phyloP scores from a whole-genome alignment of 2,329 filamentous ascomycete species.

The Paecilomyces sp. region DNA sequence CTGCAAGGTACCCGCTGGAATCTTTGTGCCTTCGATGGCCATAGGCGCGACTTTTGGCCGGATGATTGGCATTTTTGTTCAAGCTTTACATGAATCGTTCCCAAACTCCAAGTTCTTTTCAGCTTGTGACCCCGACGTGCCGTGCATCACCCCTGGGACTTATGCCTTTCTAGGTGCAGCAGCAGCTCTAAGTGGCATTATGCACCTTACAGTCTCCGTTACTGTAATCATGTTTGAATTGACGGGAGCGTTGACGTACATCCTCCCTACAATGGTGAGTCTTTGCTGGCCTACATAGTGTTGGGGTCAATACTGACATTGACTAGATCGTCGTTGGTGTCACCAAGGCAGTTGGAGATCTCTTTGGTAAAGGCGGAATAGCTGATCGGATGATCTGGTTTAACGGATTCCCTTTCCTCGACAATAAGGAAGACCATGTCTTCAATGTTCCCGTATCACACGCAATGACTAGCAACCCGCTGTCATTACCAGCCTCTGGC shows the following conservation, averaged over 20 bases:
- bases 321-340: conserved; percentile 81
- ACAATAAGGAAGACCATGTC: conserved; percentile 95
- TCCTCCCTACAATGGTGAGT: conserved; percentile 81
- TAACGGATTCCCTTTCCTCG: conserved; percentile 91
- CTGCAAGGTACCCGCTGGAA: conserved; percentile 94
- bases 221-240: conserved; percentile 99
- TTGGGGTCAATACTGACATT: not conserved
- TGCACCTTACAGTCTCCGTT: conserved; percentile 95
- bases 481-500: conserved; percentile 66
- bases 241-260: conserved; percentile 94
- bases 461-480: conserved; percentile 74
- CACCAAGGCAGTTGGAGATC: conserved; percentile 84
- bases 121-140: conserved; percentile 80
- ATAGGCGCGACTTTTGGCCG: conserved; percentile 91
- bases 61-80: conserved; percentile 89
- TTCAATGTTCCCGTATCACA: conserved; percentile 90
- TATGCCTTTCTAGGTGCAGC: conserved; percentile 93
- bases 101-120: conserved; percentile 80
- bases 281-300: not conserved
- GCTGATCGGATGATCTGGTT: conserved; percentile 99
- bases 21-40: conserved; percentile 98
- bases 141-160: conserved; percentile 94
- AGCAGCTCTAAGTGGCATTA: conserved; percentile 87
- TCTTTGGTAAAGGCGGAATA: conserved; percentile 93
- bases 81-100: conserved; percentile 77